Conservation (phyloP, 2,329 filamentous ascomycete genomes). For the Fusarium virguliforme region DNA sequence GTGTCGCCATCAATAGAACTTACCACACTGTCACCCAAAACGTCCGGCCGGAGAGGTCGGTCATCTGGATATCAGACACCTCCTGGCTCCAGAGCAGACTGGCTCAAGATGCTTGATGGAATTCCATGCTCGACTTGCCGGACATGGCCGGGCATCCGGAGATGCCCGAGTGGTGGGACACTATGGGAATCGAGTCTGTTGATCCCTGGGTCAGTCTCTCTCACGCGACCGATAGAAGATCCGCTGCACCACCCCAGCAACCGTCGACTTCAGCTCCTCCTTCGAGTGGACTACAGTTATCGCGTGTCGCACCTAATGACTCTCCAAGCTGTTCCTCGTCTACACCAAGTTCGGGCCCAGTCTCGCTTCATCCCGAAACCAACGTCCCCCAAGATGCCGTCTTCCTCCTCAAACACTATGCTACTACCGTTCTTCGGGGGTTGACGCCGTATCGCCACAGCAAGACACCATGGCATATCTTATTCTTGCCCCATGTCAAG, state of each 20-base stretch:
- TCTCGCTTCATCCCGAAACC: constrained; percentile 4
- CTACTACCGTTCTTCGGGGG: constrained; percentile 28
- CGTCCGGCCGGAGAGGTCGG: neutral
- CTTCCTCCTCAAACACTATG: constrained; percentile 33
- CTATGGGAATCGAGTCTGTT: neutral
- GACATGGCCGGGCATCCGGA: neutral
- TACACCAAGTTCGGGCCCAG: neutral
- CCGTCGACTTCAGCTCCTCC: neutral
- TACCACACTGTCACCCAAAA: neutral
- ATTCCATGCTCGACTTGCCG: neutral
- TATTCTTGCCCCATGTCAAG: constrained; percentile 34
- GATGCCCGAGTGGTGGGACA: constrained; percentile 31
- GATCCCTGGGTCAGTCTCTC: neutral
- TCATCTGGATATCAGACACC: neutral
- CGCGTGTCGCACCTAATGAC: neutral
- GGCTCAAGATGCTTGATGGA: neutral
- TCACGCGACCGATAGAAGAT: neutral
- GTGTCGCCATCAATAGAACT: neutral
- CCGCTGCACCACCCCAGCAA: neutral
- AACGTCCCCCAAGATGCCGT: constrained; percentile 33
- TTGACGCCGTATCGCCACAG: constrained; percentile 40
- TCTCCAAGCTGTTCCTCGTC: constrained; percentile 1
- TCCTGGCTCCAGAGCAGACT: constrained; percentile 2
- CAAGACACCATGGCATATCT: constrained; percentile 41
- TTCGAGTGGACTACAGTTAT: neutral